Percentiles rank a stretch among this genome's conserved stretches.
Conservation (phyloP, 2,329 filamentous ascomycete genomes). For the Cladosporium sp. region DNA sequence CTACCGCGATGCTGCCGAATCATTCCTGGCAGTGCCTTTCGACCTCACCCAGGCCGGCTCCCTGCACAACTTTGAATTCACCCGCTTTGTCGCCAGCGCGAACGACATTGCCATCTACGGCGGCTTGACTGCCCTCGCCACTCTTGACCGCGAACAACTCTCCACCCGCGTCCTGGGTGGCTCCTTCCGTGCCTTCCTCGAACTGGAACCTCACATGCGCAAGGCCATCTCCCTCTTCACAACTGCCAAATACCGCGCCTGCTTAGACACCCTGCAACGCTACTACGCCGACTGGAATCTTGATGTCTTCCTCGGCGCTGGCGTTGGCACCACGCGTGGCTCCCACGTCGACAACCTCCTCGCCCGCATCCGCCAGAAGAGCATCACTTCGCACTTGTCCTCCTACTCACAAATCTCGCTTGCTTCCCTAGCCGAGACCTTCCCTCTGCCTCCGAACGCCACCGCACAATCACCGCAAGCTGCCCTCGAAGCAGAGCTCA, state of each 20-base stretch:
- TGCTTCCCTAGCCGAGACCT: slow-evolving; percentile 74
- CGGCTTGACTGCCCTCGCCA: slow-evolving; percentile 83
- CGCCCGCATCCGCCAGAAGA: slow-evolving; percentile 77
- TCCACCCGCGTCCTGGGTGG: slow-evolving; percentile 79
- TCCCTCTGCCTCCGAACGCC: slow-evolving; percentile 58
- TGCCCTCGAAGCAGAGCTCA: slow-evolving; percentile 70
- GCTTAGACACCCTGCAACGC: slow-evolving; percentile 77
- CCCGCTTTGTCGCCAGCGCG: slow-evolving; percentile 71
- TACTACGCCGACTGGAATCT: slow-evolving; percentile 87
- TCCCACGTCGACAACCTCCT: slow-evolving; percentile 70
- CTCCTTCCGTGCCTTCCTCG: slow-evolving; percentile 81
- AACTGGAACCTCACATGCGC: slow-evolving; percentile 90
- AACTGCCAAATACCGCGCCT: slow-evolving; percentile 83
- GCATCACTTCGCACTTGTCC: slow-evolving; percentile 88
- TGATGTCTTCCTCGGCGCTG: slow-evolving; percentile 70
- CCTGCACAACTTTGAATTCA: slow-evolving; percentile 56
- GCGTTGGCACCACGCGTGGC: not conserved
- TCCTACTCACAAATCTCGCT: slow-evolving; percentile 88
- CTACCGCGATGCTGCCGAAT: slow-evolving; percentile 68
- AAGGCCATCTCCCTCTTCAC: slow-evolving; percentile 89
- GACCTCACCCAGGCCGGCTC: slow-evolving; percentile 45
- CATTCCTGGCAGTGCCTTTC: slow-evolving; percentile 68
- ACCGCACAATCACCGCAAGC: slow-evolving; percentile 21
- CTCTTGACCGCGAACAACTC: slow-evolving; percentile 78
- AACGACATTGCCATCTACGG: slow-evolving; percentile 95